Evolutionary conservation across 2,329 filamentous ascomycete species (phyloP).

Genomic region (Pestalotiopsis sp.): DNA sequence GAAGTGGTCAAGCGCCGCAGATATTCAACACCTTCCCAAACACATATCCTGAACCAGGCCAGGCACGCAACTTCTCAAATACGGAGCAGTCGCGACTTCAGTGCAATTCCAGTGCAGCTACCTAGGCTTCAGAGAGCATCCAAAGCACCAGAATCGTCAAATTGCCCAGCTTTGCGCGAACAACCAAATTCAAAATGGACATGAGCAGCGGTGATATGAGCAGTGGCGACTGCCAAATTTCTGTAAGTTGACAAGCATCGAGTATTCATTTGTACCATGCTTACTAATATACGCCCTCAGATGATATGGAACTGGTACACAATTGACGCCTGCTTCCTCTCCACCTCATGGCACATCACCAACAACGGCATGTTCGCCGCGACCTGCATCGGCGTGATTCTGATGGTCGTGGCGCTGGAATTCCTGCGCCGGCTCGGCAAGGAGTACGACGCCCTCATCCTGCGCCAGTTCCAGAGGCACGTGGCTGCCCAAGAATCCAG

Average conservation of each 20-base stretch:
- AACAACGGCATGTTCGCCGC: conserved; percentile 45
- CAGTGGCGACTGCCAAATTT: conserved; percentile 14
- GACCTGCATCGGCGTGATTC: conserved; percentile 45
- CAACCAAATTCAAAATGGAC: conserved; percentile 15
- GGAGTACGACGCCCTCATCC: conserved; percentile 44
- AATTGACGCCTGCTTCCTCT: conserved; percentile 44
- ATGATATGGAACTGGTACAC: conserved; percentile 51
- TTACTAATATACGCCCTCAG: conserved; percentile 27
- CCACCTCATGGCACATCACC: conserved; percentile 42
- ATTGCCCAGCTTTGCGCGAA: neutral
- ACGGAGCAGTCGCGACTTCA: neutral
- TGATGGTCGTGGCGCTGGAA: conserved; percentile 44
- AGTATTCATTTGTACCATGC: neutral
- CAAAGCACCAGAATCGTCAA: neutral
- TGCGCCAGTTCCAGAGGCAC: conserved; percentile 41
- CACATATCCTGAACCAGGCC: too few species aligned
- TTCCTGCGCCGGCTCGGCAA: conserved; percentile 42
- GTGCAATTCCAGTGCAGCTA: neutral
- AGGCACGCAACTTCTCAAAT: too few species aligned
- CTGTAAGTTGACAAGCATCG: conserved; percentile 6
- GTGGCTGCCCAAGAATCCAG: conserved; percentile 28
- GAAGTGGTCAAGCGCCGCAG: neutral
- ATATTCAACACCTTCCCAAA: neutral
- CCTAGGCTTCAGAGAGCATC: neutral
- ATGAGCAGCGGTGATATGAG: conserved; percentile 5